These are phyloP conservation scores for Trametes pubescens DNA, from an alignment of 1,284 basidiomycete genomes.

Conservation along the genomic window DNA sequence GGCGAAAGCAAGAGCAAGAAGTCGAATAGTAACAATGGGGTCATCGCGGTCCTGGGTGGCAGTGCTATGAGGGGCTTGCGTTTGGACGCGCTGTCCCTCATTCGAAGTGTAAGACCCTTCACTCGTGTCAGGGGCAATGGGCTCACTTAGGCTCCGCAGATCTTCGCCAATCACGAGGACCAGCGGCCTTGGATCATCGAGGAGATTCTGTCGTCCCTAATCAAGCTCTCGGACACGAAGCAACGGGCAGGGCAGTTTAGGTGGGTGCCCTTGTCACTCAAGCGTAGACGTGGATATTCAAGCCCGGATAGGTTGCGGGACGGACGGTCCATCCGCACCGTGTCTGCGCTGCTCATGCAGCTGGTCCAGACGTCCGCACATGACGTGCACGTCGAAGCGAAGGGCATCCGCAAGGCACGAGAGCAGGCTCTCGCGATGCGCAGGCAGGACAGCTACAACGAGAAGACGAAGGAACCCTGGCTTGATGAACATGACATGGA, in stretches of 20 bases:
- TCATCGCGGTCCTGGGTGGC: conserved; percentile 69
- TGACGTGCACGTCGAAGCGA: conserved; percentile 73
- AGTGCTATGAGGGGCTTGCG: conserved; percentile 85
- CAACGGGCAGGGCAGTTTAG: conserved; percentile 88
- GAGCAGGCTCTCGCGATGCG: conserved; percentile 67
- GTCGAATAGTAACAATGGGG: conserved; percentile 50
- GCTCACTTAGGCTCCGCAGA: conserved; percentile 50
- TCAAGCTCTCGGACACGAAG: conserved; percentile 89
- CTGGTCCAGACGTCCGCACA: conserved; percentile 95
- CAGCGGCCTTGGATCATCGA: conserved; percentile 97
- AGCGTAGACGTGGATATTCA: not conserved
- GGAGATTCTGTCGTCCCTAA: conserved; percentile 90
- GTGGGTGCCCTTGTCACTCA: conserved; percentile 51
- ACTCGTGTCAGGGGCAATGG: not conserved
- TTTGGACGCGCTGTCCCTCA: conserved; percentile 82
- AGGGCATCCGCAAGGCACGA: conserved; percentile 65
- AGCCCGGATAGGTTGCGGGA: conserved; percentile 67
- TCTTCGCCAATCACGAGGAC: conserved; percentile 89
- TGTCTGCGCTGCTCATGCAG: conserved; percentile 92
- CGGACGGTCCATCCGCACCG: conserved; percentile 88
- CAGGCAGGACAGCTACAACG: conserved; percentile 63
- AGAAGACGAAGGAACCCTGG: conserved; percentile 56
- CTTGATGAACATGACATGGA: conserved; percentile 73
- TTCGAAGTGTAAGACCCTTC: conserved; percentile 75
- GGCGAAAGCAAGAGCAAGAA: conserved; percentile 61